Base-by-base conservation (phyloP, 768 basidiomycete species). In the Gymnopilus junonius region DNA sequence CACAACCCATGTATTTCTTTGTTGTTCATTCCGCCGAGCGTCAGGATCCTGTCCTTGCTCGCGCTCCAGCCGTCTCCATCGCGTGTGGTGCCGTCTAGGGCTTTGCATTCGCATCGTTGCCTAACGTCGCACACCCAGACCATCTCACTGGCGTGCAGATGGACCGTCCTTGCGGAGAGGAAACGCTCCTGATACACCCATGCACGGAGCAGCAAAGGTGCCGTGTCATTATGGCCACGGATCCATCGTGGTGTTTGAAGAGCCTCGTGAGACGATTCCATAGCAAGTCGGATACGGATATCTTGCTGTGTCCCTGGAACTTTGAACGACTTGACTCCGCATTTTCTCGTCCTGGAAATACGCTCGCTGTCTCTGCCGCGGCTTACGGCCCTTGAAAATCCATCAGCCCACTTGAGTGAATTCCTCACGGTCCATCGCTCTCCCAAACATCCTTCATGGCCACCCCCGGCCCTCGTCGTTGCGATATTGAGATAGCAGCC, bases 121-220 rank as follows among this genome's bases (percentile, higher is more conserved):
- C 31, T 55, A 8, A 55, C 61, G 21, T 66, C 51, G 55, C 65
- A 66, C 11, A 56, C 58, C 65, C 65, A 66, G 1, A 63, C 61
- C 61, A 66, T 66, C 31, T 66, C 65, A 42, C 55, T 66, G 23
- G 61, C 57, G 20, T 63, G 62, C 27, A 66, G 23, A 37, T 66
- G 65, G 4, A 66, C 51, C 7, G 65, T 60, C 10, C 65, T 42
- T 21, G 65, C 32, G 2, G 65, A 59, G 1, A 66, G 58, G 25
- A 57, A 63, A 12, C 65, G 65, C 29, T 66, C 65, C 35, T 66
- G 65, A 21, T 63, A 66, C 11, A 66, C 65, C 65, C 65, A 66
- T n/a, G 55, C 59, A 11, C 65, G 65, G 3, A 58, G 65, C 46
- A 66, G 53, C 23, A 66, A 46, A 0, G 65, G 65, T 15, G 65